Percentiles rank a stretch among this genome's conserved stretches.
Evolutionary conservation across 495 filamentous ascomycete species (phyloP).

Genomic region (Letharia columbiana): DNA sequence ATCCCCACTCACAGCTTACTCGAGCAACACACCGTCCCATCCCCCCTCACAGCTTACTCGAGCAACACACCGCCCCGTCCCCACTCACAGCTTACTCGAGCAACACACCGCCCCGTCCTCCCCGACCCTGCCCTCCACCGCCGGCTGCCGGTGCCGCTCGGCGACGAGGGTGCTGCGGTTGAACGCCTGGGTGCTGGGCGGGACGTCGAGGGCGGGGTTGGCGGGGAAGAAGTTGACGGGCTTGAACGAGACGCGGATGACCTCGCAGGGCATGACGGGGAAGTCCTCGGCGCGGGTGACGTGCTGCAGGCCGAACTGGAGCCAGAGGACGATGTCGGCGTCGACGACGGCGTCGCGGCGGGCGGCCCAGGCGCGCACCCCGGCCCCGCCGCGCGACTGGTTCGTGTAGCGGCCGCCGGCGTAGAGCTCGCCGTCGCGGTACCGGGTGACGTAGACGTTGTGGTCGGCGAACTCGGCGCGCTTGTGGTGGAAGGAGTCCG

Average conservation of each 20-base stretch:
- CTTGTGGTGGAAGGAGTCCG: constrained; percentile 56
- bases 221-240: constrained; percentile 66
- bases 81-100: constrained; percentile 28
- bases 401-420: constrained; percentile 82
- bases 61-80: not conserved
- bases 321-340: constrained; percentile 50
- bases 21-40: constrained; percentile 36
- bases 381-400: constrained; percentile 59
- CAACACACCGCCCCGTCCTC: constrained; percentile 36
- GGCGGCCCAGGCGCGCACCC: constrained; percentile 46
- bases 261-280: constrained; percentile 62
- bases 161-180: constrained; percentile 42
- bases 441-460: constrained; percentile 72
- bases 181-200: constrained; percentile 44
- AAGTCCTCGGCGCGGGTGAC: constrained; percentile 53
- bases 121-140: constrained; percentile 28
- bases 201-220: constrained; percentile 71
- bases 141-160: constrained; percentile 28
- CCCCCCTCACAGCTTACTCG: constrained; percentile 22
- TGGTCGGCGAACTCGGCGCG: constrained; percentile 78
- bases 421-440: constrained; percentile 70
- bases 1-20: constrained; percentile 27
- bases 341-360: constrained; percentile 44
- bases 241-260: constrained; percentile 51
- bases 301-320: constrained; percentile 56